Evolutionary conservation across 768 basidiomycete species (phyloP), one percentile per base, ranked within the genome.

Genomic region (Leccinum broughii): DNA sequence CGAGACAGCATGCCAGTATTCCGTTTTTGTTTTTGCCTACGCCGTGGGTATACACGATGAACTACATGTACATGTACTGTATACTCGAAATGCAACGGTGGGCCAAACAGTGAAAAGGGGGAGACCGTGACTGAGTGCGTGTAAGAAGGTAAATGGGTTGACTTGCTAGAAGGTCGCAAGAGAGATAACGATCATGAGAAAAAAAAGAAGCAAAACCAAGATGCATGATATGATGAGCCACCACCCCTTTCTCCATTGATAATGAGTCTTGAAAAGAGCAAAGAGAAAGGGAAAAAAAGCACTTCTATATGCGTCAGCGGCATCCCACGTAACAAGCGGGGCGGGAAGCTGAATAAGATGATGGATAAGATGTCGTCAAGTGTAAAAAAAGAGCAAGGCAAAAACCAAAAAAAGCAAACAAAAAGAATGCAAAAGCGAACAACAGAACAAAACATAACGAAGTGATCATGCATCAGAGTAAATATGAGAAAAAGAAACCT

Each of bases 291-390:
- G 39, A 52, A 51, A 57, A 34, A 46, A 26, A 48, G 37, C 37
- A 60, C 53, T 39, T 70, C 64, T 74, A 74, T 59, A 62, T 68
- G 68, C 62, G 66, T 62, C 56, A 74, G 35, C 70, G 63, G 60
- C 65, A 66, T 70, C 57, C 64, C 52, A 72, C 41, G 15, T 65
- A 66, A 59, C 35, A 61, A 57, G 26, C 24, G 26, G 49, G 52
- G 60, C 15, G 37, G 54, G 24, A 15, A 49, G 62, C 61, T 65
- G 62, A 71, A 72, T 72, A 72, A 46, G 67, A 62, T 73, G 73
- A 72, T 60, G 56, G 70, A 75, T 71, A 73, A 72, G 63, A 69
- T 60, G 69, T 51, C 51, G 20, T 51, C 53, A 54, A 64, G 14
- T 55, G 53, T 32, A 55, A 53, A 39, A 51, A 54, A 49, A 15